Conservation (phyloP, 2,329 filamentous ascomycete genomes). For the Penicillium occitanis region DNA sequence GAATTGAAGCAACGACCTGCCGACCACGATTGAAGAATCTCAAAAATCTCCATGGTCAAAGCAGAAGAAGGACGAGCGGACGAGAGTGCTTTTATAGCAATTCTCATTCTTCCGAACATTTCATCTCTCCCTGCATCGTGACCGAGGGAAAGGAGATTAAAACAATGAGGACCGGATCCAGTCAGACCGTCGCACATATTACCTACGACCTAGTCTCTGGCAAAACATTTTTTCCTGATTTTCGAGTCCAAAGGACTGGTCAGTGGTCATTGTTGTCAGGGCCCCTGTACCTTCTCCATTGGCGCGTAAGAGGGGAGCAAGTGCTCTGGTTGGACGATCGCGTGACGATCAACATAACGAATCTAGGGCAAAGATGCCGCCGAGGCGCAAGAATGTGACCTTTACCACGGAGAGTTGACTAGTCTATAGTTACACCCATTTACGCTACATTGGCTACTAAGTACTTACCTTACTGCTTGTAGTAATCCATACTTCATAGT, state of each 20-base stretch:
- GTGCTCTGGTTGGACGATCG: constrained; percentile 18
- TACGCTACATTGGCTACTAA: not conserved
- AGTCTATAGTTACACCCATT: not conserved
- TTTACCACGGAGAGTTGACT: constrained; percentile 2
- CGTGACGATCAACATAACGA: constrained; percentile 19
- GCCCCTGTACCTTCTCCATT: not conserved
- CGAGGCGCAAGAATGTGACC: constrained; percentile 15
- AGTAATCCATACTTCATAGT: not conserved
- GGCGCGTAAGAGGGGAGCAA: constrained; percentile 13
- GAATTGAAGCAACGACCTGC: constrained; percentile 5
- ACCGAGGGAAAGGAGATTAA: constrained; percentile 1
- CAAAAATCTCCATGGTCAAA: constrained; percentile 1
- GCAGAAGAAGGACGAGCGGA: not conserved
- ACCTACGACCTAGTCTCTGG: not conserved
- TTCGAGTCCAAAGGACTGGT: constrained; percentile 7
- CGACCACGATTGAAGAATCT: not conserved
- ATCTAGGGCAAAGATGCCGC: constrained; percentile 11
- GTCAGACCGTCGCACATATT: constrained; percentile 4
- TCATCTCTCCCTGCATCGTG: constrained; percentile 9
- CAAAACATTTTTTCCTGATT: not conserved
- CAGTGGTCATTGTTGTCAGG: constrained; percentile 4
- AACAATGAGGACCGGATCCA: constrained; percentile 1
- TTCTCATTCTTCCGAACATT: constrained; percentile 5
- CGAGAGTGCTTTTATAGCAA: constrained; percentile 13
- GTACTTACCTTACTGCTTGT: not conserved